A percentile compares a stretch with the other conserved stretches of the same genome.
Evolutionary conservation across 805 yeast species (phyloP).

Genomic region (Schizosaccharomyces osmophilus): DNA sequence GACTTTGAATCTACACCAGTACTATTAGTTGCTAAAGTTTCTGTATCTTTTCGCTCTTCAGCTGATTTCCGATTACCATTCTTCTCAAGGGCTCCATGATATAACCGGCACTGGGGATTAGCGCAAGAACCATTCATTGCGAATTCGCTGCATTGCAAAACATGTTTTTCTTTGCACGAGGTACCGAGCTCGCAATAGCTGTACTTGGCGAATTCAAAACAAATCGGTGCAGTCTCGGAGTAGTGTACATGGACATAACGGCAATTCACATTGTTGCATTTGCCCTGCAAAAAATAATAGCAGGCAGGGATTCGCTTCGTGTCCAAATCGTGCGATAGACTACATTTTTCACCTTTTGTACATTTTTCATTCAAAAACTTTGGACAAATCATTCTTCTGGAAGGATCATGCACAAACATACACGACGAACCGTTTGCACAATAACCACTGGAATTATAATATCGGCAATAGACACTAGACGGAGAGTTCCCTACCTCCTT

Average conservation of each 20-base stretch:
- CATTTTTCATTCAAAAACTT: conserved; percentile 26
- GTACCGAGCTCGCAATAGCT: conserved; percentile 47
- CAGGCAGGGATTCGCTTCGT: conserved; percentile 42
- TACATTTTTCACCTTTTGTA: conserved; percentile 21
- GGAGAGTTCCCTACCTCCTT: conserved; percentile 8
- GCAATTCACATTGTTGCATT: conserved; percentile 25
- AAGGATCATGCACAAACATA: conserved; percentile 26
- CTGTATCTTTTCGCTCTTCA: not conserved
- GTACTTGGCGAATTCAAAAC: conserved; percentile 41
- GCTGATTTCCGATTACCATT: not conserved
- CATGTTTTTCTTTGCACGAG: conserved; percentile 32
- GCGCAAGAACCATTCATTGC: conserved; percentile 37
- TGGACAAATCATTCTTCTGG: conserved; percentile 32
- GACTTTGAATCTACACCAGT: not conserved
- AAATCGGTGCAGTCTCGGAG: conserved; percentile 21
- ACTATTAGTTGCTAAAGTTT: not conserved
- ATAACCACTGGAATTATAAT: conserved; percentile 15
- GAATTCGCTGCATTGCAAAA: conserved; percentile 45
- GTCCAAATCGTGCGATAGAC: conserved; percentile 29
- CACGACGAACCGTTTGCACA: conserved; percentile 32
- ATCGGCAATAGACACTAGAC: conserved; percentile 6
- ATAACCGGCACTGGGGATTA: conserved; percentile 23
- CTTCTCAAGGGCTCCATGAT: conserved; percentile 16
- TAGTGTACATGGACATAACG: conserved; percentile 26
- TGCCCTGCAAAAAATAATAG: conserved; percentile 22